Evolutionary conservation across 371 early-diverging fungal genomes (phyloP).

Genomic region (Apophysomyces sp.): DNA sequence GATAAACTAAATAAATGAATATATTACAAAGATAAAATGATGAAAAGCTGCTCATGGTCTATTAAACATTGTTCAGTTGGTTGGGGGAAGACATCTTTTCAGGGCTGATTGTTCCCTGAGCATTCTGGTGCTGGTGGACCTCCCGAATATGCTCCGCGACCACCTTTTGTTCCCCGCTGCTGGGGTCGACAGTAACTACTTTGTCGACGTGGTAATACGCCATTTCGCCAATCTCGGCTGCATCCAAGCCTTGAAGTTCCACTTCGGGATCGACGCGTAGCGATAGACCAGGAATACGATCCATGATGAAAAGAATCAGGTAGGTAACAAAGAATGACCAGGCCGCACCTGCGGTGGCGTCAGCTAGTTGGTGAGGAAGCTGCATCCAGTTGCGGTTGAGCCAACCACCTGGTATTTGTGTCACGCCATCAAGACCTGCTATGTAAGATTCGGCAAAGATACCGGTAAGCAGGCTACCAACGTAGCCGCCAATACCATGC

Average conservation of each 20-base stretch:
- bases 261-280: conserved; percentile 72
- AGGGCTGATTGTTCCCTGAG: conserved; percentile 8
- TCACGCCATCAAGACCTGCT: conserved; percentile 71
- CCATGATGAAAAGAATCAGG: conserved; percentile 74
- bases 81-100: conserved; percentile 11
- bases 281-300: conserved; percentile 75
- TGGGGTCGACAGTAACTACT: conserved; percentile 37
- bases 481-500: conserved; percentile 83
- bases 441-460: conserved; percentile 81
- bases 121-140: conserved; percentile 11
- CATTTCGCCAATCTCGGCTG: conserved; percentile 77
- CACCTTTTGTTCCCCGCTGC: conserved; percentile 37
- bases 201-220: conserved; percentile 62
- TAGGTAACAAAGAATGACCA: conserved; percentile 83
- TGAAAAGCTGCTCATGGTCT: background rate
- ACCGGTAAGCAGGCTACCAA: conserved; percentile 87
- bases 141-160: conserved; percentile 36
- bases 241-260: conserved; percentile 76
- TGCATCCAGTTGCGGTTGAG: conserved; percentile 82
- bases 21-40: background rate
- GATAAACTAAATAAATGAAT: background rate
- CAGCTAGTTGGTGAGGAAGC: conserved; percentile 79
- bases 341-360: conserved; percentile 67
- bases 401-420: conserved; percentile 78
- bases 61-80: conserved; percentile 16